Conservation (phyloP, 768 basidiomycete species). For the Vishniacozyma victoriae region DNA sequence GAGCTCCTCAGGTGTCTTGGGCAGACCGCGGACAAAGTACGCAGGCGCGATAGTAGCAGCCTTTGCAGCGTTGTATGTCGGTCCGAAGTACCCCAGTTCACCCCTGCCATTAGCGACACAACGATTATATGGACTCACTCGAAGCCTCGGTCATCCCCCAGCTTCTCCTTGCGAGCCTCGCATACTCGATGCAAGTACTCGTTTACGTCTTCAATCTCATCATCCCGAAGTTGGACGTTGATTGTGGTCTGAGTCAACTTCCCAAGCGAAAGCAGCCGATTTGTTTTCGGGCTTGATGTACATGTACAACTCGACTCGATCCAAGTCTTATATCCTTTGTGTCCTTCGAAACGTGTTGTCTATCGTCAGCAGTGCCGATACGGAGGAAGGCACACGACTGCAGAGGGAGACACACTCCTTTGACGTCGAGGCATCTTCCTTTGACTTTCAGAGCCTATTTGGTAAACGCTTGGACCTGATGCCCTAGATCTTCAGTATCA, state of each 20-base stretch:
- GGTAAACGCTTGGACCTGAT: too few relatives aligned
- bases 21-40: not conserved
- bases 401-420: too few relatives aligned
- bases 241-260: not conserved
- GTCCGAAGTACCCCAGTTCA: not conserved
- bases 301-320: too few relatives aligned
- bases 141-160: not conserved
- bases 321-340: too few relatives aligned
- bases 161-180: not conserved
- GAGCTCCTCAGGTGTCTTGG: not conserved
- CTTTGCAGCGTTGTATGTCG: not conserved
- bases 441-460: too few relatives aligned
- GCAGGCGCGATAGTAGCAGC: not conserved
- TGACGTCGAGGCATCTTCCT: too few relatives aligned
- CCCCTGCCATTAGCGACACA: not conserved
- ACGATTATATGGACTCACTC: not conserved
- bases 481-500: too few relatives aligned
- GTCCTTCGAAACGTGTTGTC: too few relatives aligned
- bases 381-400: too few relatives aligned
- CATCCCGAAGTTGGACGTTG: not conserved
- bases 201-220: not conserved
- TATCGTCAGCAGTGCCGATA: too few relatives aligned
- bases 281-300: too few relatives aligned
- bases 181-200: not conserved
- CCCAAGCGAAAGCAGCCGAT: not conserved